These are phyloP conservation scores for Suhomyces ambrosiae DNA, from an alignment of 1,139 yeast species.

Conservation along the genomic window DNA sequence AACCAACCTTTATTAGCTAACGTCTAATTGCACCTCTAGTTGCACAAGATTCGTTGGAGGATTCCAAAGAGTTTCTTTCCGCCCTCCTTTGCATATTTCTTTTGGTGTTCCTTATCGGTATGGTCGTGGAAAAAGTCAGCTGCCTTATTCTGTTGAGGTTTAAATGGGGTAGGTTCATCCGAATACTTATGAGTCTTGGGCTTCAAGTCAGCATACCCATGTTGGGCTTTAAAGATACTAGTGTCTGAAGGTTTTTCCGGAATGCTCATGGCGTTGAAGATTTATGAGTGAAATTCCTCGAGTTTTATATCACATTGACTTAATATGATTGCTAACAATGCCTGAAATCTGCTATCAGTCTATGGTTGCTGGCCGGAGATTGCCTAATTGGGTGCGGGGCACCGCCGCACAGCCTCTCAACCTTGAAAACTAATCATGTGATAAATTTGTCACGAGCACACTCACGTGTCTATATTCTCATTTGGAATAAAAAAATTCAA, in stretches of 20 bases:
- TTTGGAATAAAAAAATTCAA: conserved; percentile 5
- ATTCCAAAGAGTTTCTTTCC: conserved; percentile 26
- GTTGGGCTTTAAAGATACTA: conserved; percentile 32
- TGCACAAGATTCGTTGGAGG: conserved; percentile 10
- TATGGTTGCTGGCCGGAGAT: conserved; percentile 9
- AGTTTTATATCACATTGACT: conserved; percentile 5
- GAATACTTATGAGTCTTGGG: conserved; percentile 37
- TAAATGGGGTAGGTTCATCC: conserved; percentile 40
- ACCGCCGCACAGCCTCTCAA: conserved; percentile 3
- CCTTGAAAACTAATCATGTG: too few relatives aligned
- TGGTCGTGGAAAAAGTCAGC: conserved; percentile 31
- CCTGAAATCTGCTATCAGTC: conserved; percentile 1
- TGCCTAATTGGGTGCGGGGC: conserved; percentile 8
- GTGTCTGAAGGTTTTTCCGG: conserved; percentile 37
- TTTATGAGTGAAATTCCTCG: not conserved
- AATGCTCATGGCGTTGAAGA: conserved; percentile 20
- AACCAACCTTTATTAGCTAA: not conserved
- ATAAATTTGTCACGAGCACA: too few relatives aligned
- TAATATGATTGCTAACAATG: conserved; percentile 7
- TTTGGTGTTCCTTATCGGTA: conserved; percentile 41
- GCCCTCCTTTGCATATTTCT: conserved; percentile 39
- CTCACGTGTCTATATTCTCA: too few relatives aligned
- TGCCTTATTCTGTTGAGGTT: conserved; percentile 31
- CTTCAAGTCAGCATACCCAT: conserved; percentile 36
- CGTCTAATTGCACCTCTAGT: conserved; percentile 1